phyloP scores from a whole-genome alignment of 225 moss, liverwort and hornwort species.

The Climacium dendroides region DNA sequence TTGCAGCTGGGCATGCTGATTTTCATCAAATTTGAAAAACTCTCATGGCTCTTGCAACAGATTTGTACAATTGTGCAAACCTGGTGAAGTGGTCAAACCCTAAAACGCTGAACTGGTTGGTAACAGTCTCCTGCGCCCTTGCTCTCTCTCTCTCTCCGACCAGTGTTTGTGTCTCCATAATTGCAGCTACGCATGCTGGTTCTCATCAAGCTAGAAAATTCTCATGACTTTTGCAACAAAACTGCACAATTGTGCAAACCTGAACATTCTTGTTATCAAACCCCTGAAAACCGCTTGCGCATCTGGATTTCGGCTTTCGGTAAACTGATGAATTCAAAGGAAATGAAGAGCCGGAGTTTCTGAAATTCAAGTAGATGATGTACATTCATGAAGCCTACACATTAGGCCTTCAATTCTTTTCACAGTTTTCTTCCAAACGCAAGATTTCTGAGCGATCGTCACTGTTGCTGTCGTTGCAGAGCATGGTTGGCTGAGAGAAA shows the following conservation, averaged over 20 bases:
- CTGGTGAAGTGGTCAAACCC: too few relatives aligned
- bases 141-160: background rate
- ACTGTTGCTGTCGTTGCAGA: background rate
- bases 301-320: background rate
- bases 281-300: background rate
- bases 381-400: background rate
- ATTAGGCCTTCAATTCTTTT: background rate
- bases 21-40: too few relatives aligned
- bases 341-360: background rate
- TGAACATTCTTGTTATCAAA: background rate
- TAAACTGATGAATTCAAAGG: background rate
- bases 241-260: background rate
- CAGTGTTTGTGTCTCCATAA: background rate
- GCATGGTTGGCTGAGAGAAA: rapidly evolving
- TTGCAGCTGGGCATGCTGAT: too few relatives aligned
- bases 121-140: too few relatives aligned
- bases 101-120: too few relatives aligned
- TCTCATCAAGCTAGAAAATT: background rate
- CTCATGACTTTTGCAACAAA: background rate
- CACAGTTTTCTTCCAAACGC: background rate
- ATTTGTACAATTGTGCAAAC: too few relatives aligned
- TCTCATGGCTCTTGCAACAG: too few relatives aligned
- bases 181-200: background rate
- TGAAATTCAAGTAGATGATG: background rate
- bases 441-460: background rate